Evolutionary conservation across 352 stramenopile species (phyloP).

Genomic region (Globisporangium ultimum): DNA sequence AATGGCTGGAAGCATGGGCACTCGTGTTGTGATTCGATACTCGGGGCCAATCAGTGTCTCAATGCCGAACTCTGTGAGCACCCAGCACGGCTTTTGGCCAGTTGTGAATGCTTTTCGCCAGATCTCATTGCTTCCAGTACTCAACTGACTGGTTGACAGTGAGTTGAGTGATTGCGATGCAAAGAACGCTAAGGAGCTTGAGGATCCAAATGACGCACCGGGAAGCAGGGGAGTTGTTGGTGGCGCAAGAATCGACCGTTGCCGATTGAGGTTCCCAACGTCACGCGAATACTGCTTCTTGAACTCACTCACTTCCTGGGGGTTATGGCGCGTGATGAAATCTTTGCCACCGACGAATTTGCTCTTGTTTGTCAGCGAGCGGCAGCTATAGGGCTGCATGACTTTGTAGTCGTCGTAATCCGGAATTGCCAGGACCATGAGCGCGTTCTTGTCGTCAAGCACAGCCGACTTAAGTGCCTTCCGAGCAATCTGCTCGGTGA

Average conservation of each 20-base stretch:
- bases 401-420: conserved; percentile 81
- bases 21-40: conserved; percentile 52
- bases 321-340: conserved; percentile 71
- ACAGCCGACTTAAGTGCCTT: conserved; percentile 67
- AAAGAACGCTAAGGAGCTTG: conserved; percentile 23
- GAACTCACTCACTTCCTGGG: conserved; percentile 69
- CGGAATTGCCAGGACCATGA: conserved; percentile 66
- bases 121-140: conserved; percentile 18
- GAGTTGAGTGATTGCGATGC: conserved; percentile 14
- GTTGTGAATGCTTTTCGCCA: conserved; percentile 50
- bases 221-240: conserved; percentile 30
- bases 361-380: conserved; percentile 50
- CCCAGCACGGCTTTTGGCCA: conserved; percentile 58
- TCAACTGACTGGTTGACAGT: conserved; percentile 18
- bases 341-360: conserved; percentile 65
- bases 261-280: conserved; percentile 57
- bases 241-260: conserved; percentile 57
- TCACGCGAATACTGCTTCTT: conserved; percentile 76
- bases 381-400: conserved; percentile 72
- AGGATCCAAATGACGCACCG: conserved; percentile 9
- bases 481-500: conserved; percentile 66
- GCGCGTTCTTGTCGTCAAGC: conserved; percentile 64
- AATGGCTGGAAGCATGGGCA: conserved; percentile 31
- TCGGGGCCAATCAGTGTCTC: conserved; percentile 59
- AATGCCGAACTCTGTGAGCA: conserved; percentile 60